Evolutionary conservation across 352 stramenopile genomes (phyloP).

Genomic region (Stramenopiles sp.): DNA sequence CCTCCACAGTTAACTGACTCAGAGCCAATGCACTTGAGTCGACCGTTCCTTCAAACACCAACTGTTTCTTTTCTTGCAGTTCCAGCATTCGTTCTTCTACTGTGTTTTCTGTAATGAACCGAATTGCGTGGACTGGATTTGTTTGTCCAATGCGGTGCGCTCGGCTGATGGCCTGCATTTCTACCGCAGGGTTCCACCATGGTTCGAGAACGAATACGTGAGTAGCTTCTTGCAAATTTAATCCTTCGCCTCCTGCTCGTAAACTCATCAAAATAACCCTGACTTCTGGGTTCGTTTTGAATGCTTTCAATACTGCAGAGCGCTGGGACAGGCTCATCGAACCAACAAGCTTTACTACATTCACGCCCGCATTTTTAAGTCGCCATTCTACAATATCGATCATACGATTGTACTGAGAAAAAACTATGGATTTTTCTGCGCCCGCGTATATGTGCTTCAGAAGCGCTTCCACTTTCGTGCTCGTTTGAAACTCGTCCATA

Average conservation of each 20-base stretch:
- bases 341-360: slow-evolving; percentile 68
- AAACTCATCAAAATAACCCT: slow-evolving; percentile 91
- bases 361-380: slow-evolving; percentile 52
- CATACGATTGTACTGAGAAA: slow-evolving; percentile 92
- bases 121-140: slow-evolving; percentile 81
- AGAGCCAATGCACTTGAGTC: slow-evolving; percentile 65
- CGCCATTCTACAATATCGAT: slow-evolving; percentile 92
- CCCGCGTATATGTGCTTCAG: slow-evolving; percentile 75
- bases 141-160: slow-evolving; percentile 93
- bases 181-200: slow-evolving; percentile 93
- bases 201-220: slow-evolving; percentile 92
- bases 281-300: slow-evolving; percentile 61
- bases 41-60: slow-evolving; percentile 98
- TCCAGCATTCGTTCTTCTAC: slow-evolving; percentile 95
- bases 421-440: slow-evolving; percentile 84
- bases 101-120: slow-evolving; percentile 92
- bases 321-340: slow-evolving; percentile 62
- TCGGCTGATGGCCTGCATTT: slow-evolving; percentile 85
- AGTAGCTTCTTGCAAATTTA: slow-evolving; percentile 93
- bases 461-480: slow-evolving; percentile 93
- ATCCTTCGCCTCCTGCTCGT: slow-evolving; percentile 89
- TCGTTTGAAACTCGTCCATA: slow-evolving; percentile 47
- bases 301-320: slow-evolving; percentile 50
- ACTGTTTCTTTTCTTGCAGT: slow-evolving; percentile 68
- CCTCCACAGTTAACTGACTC: slow-evolving; percentile 69